Evolutionary conservation across 306 rosid genomes (phyloP), one percentile per base, ranked within the genome.

Genomic region (Trifolium pratense): DNA sequence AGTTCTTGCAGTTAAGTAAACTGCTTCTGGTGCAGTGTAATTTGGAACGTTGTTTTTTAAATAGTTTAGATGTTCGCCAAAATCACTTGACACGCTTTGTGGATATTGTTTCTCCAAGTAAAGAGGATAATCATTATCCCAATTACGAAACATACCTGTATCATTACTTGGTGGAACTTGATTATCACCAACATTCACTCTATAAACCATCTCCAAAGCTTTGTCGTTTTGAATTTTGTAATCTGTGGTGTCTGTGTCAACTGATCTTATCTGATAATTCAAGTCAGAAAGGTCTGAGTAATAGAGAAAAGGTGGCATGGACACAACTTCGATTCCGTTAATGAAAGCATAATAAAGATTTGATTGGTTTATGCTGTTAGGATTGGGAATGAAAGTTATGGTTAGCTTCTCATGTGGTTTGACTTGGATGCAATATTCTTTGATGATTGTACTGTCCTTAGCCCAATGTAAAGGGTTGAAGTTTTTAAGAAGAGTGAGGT

Each of bases 321-420:
- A 90, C 7, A 90, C 74, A 0, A 87, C 68, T 56, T 90, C 92
- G 3, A 90, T 90, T 13, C 85, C 89, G 14, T 87, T 87, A 26
- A 86, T 51, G 32, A 87, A 90, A 32, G 87, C 91, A 20, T 74
- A 58, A 11, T 12, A 79, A 0, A 84, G 66, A 5, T 74, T 75
- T 5, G 42, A 21, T 9, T 43, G 8, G 0, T 5, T 43, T 6
- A 12, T 49, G 34, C 16, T 43, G 45, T 15, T 60, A 0, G 92
- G 89, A 1, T 15, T 60, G 0, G 92, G 89, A 1, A 9, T 36
- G 85, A 90, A 90, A 1, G 79, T 75, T 18, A 90, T n/a, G 53
- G 72, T 73, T 16, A 83, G 16, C 29, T 57, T 82, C 65, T 67
- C 58, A 3, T 31, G 46, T 7, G 60, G 26, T 1, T 57, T 74